phyloP scores from a whole-genome alignment of 345 rosid genomes.

The Hibiscus tridactylites region DNA sequence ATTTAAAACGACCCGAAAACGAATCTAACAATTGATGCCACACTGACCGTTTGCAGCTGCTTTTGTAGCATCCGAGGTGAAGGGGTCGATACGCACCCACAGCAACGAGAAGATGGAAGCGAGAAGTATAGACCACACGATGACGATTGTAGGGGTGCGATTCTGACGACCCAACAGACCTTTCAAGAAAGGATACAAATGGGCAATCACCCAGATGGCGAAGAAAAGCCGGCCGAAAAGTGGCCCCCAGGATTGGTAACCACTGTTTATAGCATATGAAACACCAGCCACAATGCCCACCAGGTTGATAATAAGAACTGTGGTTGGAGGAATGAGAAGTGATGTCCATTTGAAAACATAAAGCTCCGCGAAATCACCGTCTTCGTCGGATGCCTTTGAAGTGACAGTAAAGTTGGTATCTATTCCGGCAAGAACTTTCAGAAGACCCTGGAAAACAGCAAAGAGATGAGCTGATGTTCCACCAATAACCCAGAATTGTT shows the following conservation, averaged over 20 bases:
- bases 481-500: conserved; percentile 99
- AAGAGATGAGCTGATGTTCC: conserved; percentile 98
- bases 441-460: conserved; percentile 96
- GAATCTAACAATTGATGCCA: conserved; percentile 48
- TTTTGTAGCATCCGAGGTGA: conserved; percentile 40
- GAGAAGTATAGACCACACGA: conserved; percentile 94
- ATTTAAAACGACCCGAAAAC: neutral
- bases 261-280: conserved; percentile 88
- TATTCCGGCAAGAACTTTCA: conserved; percentile 93
- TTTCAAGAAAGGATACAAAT: conserved; percentile 94
- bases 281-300: conserved; percentile 99
- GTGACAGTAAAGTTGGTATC: conserved; percentile 98
- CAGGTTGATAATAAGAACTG: conserved; percentile 76
- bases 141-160: conserved; percentile 94
- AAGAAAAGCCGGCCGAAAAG: conserved; percentile 96
- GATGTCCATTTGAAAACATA: conserved; percentile 98
- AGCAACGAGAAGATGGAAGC: conserved; percentile 98
- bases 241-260: conserved; percentile 99
- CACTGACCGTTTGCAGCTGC: conserved; percentile 60
- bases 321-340: conserved; percentile 96
- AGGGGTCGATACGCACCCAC: conserved; percentile 96
- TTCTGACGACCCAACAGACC: conserved; percentile 96
- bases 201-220: conserved; percentile 94
- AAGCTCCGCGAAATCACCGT: conserved; percentile 93
- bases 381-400: conserved; percentile 89